Conservation (phyloP, 371 early-diverging fungal genomes). For the Rhizopus sp. region DNA sequence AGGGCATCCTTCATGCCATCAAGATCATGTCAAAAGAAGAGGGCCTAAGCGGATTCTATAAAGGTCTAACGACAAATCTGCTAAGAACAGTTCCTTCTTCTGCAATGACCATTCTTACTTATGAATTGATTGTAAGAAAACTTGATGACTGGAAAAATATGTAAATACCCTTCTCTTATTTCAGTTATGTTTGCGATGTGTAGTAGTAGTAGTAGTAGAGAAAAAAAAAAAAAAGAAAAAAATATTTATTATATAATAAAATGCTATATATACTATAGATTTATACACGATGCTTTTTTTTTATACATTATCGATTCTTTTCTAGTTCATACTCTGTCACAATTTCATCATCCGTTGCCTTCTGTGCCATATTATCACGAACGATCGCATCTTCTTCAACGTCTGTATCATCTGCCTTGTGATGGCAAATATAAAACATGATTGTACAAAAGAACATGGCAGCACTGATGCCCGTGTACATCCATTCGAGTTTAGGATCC, state of each 20-base stretch:
- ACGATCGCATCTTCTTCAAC: slow-evolving; percentile 27
- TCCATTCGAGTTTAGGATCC: slow-evolving; percentile 66
- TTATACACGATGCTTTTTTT: not conserved
- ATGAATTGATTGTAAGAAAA: slow-evolving; percentile 62
- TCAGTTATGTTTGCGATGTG: too few relatives aligned
- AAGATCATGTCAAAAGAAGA: slow-evolving; percentile 76
- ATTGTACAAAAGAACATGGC: slow-evolving; percentile 19
- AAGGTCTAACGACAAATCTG: slow-evolving; percentile 86
- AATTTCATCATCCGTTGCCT: slow-evolving; percentile 8
- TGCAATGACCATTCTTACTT: slow-evolving; percentile 87
- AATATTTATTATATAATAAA: too few relatives aligned
- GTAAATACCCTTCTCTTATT: slow-evolving; percentile 3
- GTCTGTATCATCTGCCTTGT: slow-evolving; percentile 24
- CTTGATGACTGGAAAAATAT: slow-evolving; percentile 38
- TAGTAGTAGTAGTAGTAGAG: too few relatives aligned
- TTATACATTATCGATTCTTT: slow-evolving; percentile 10
- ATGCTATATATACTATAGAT: too few relatives aligned
- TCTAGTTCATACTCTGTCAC: slow-evolving; percentile 15
- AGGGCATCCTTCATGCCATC: slow-evolving; percentile 76
- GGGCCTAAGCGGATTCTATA: slow-evolving; percentile 82
- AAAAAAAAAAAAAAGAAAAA: too few relatives aligned
- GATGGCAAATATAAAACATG: slow-evolving; percentile 25
- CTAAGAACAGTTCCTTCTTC: slow-evolving; percentile 90
- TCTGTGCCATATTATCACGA: not conserved
- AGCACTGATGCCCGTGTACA: slow-evolving; percentile 53